A percentile compares a stretch with the other conserved stretches of the same genome.
Evolutionary conservation across 495 filamentous ascomycete genomes (phyloP).

Genomic region (Daldinia concentrica): DNA sequence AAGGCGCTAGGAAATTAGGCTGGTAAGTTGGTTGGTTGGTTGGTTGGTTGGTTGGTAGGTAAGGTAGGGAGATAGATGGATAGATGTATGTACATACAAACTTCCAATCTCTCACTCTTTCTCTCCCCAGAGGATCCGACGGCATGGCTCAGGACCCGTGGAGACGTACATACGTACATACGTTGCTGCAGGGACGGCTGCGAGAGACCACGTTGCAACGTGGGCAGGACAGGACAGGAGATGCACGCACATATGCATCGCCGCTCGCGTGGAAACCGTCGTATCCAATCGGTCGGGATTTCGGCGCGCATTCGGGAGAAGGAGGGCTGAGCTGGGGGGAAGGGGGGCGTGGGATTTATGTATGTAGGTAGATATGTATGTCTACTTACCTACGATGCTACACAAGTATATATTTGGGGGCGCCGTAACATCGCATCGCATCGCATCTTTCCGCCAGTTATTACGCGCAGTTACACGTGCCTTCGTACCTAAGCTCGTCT

Average conservation of each 20-base stretch:
- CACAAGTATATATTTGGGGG: not conserved
- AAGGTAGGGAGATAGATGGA: not conserved
- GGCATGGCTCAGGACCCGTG: slow-evolving; percentile 31
- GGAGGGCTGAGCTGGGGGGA: not conserved
- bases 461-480: slow-evolving; percentile 42
- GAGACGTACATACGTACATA: slow-evolving; percentile 22
- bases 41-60: not conserved
- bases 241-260: slow-evolving; percentile 13
- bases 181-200: slow-evolving; percentile 32
- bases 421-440: slow-evolving; percentile 16
- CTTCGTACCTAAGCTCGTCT: slow-evolving; percentile 18
- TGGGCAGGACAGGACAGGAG: slow-evolving; percentile 22
- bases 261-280: slow-evolving; percentile 33
- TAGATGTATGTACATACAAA: no score
- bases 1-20: not conserved
- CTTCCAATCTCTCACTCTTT: not conserved
- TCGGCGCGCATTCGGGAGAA: slow-evolving; percentile 29
- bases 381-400: not conserved
- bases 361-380: not conserved
- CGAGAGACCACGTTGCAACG: slow-evolving; percentile 42
- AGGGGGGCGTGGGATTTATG: not conserved
- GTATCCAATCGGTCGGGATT: slow-evolving; percentile 39
- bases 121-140: slow-evolving; percentile 24
- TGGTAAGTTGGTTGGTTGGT: not conserved
- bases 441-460: slow-evolving; percentile 19